These are phyloP conservation scores for Picochlorum sp. DNA, from an alignment of 139 green algal species.

Conservation along the genomic window DNA sequence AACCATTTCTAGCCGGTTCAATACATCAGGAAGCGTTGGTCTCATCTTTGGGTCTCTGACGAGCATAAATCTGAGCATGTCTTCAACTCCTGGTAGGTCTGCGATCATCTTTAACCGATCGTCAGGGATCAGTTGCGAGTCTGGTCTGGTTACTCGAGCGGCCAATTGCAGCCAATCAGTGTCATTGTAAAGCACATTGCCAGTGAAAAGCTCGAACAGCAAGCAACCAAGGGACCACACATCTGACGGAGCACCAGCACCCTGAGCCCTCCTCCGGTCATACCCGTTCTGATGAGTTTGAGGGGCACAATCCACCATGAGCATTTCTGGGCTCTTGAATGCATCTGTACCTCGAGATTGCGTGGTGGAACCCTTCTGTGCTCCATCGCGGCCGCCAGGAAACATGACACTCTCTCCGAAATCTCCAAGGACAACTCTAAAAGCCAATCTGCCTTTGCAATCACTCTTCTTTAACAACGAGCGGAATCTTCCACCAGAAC, in stretches of 20 bases:
- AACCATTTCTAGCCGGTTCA: conserved; percentile 5
- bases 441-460: conserved; percentile 23
- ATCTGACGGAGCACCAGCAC: conserved; percentile 56
- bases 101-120: conserved; percentile 5
- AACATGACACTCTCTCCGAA: conserved; percentile 64
- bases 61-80: conserved; percentile 60
- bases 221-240: conserved; percentile 79
- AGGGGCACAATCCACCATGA: conserved; percentile 40
- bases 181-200: conserved; percentile 54
- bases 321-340: conserved; percentile 81
- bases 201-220: conserved; percentile 75
- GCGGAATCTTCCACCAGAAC: background rate
- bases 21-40: conserved; percentile 37
- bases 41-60: conserved; percentile 39
- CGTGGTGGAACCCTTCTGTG: conserved; percentile 1
- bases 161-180: conserved; percentile 56
- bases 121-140: conserved; percentile 12
- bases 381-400: background rate
- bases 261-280: conserved; percentile 32
- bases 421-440: conserved; percentile 56
- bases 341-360: conserved; percentile 66
- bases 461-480: too few relatives aligned
- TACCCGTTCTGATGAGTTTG: conserved; percentile 14
- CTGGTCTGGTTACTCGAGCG: conserved; percentile 35
- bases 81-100: conserved; percentile 28